phyloP scores from a whole-genome alignment of 148 eudicot species.

The Mesembryanthemum crystallinum region DNA sequence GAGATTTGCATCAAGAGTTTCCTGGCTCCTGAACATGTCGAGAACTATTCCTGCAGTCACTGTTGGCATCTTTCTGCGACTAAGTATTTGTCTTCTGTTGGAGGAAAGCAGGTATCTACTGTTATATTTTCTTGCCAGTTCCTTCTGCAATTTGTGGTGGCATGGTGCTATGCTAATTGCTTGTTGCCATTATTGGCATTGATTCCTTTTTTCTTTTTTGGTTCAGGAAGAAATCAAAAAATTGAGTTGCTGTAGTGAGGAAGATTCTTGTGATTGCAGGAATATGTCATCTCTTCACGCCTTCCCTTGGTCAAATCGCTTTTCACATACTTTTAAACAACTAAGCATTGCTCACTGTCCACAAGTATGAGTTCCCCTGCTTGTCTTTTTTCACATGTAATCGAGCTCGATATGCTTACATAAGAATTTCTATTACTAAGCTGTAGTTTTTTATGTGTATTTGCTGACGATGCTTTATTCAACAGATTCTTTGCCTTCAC shows the following conservation, averaged over 20 bases:
- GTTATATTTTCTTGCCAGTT: background rate
- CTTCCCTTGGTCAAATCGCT: conserved; percentile 75
- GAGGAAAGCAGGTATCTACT: conserved; percentile 49
- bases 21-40: conserved; percentile 61
- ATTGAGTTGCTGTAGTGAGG: conserved; percentile 51
- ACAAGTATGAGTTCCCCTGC: conserved; percentile 72
- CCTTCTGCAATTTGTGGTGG: background rate
- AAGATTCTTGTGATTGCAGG: conserved; percentile 75
- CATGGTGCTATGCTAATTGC: background rate
- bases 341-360: conserved; percentile 62
- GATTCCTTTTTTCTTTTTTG: conserved; percentile 20
- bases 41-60: conserved; percentile 63
- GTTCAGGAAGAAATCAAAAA: conserved; percentile 53
- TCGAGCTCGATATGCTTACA: background rate
- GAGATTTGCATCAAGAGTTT: conserved; percentile 71
- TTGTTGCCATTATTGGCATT: conserved; percentile 8
- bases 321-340: conserved; percentile 70
- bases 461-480: conserved; percentile 9
- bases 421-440: background rate
- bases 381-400: background rate
- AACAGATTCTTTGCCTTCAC: conserved; percentile 83
- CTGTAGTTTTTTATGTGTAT: background rate
- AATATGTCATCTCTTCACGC: conserved; percentile 47
- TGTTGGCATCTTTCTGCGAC: conserved; percentile 92
- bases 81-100: conserved; percentile 48